These are phyloP conservation scores for Zygosaccharomyces lentus DNA, from an alignment of 805 yeast genomes.

Conservation along the genomic window DNA sequence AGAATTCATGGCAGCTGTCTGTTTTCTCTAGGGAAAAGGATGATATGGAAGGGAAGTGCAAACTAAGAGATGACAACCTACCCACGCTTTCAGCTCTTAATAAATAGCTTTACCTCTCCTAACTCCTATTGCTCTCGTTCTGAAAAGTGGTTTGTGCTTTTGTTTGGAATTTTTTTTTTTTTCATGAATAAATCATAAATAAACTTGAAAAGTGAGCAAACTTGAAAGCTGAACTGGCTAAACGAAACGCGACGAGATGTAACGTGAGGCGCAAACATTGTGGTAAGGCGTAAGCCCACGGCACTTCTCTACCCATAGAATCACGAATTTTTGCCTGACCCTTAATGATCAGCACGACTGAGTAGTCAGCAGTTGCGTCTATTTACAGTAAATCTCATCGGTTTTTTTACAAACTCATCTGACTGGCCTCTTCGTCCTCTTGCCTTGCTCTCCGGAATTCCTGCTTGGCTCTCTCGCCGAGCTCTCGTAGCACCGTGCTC, in stretches of 20 bases:
- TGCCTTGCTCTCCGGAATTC: constrained; percentile 17
- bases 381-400: neutral
- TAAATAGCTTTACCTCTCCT: neutral
- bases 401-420: neutral
- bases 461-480: constrained; percentile 36
- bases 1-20: constrained; percentile 12
- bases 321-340: neutral
- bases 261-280: neutral
- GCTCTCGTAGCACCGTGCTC: constrained; percentile 57
- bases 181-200: neutral
- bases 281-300: neutral
- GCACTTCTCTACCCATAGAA: neutral
- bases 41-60: neutral
- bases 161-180: constrained; percentile 3
- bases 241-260: neutral
- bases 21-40: neutral
- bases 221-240: neutral
- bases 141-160: neutral
- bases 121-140: neutral
- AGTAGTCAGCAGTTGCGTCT: neutral
- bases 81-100: neutral
- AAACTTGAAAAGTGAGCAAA: neutral
- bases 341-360: neutral
- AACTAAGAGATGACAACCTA: neutral
- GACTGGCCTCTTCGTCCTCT: constrained; percentile 8